Evolutionary conservation across 2,329 filamentous ascomycete species (phyloP).

Genomic region (Alternaria postmessia): DNA sequence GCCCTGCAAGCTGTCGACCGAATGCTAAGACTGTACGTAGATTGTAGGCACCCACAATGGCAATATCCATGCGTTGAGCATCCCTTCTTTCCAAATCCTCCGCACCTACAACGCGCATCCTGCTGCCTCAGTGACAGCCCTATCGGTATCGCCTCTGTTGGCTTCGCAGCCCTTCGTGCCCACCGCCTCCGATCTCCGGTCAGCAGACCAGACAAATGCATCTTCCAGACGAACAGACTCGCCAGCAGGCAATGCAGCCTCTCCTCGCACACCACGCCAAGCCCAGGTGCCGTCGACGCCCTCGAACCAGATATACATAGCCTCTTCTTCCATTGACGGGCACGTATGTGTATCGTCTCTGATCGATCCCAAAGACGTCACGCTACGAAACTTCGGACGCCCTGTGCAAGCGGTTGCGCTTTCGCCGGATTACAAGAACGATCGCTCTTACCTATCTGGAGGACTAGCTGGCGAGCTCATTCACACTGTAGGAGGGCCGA

Average conservation of each 20-base stretch:
- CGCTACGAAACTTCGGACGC: constrained; percentile 89
- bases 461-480: constrained; percentile 88
- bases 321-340: constrained; percentile 92
- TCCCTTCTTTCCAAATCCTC: constrained; percentile 82
- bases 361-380: constrained; percentile 86
- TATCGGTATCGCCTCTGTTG: constrained; percentile 87
- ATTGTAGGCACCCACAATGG: constrained; percentile 95
- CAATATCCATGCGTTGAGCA: constrained; percentile 87
- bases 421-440: constrained; percentile 93
- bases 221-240: constrained; percentile 50
- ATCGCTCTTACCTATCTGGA: constrained; percentile 88
- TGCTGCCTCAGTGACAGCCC: constrained; percentile 84
- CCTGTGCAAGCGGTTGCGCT: constrained; percentile 91
- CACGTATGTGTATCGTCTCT: constrained; percentile 93
- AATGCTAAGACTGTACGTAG: constrained; percentile 58
- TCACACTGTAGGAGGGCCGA: constrained; percentile 80
- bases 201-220: constrained; percentile 46
- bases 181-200: constrained; percentile 27
- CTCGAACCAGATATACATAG: constrained; percentile 92
- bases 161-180: constrained; percentile 60
- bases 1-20: constrained; percentile 70
- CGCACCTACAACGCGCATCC: constrained; percentile 87
- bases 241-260: constrained; percentile 50
- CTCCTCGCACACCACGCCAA: constrained; percentile 64
- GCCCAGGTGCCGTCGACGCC: constrained; percentile 73